Percentiles rank a stretch among this genome's conserved stretches.
phyloP scores from a whole-genome alignment of 2,329 filamentous ascomycete genomes.

The Parasarocladium wereldwijsianum region DNA sequence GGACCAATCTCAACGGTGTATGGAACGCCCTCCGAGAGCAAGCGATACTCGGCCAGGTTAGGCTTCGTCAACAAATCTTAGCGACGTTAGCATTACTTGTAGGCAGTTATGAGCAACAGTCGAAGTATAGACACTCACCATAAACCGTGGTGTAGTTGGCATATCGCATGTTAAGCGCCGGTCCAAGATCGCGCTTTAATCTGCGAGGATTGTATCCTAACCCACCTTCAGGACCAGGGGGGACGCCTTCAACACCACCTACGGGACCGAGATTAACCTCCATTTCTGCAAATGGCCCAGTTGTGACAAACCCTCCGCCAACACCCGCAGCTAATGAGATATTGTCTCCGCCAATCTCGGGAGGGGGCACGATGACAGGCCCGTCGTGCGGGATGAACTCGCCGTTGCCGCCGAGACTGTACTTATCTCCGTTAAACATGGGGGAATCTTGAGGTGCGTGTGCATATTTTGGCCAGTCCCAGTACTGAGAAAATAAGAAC shows the following conservation, averaged over 20 bases:
- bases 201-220: constrained; percentile 21
- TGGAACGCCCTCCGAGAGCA: constrained; percentile 18
- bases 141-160: constrained; percentile 15
- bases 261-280: constrained; percentile 19
- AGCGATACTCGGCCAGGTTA: constrained; percentile 19
- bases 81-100: background rate
- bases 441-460: constrained; percentile 28
- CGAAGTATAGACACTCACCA: constrained; percentile 2
- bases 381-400: constrained; percentile 17
- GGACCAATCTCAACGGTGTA: constrained; percentile 15
- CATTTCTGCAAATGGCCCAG: constrained; percentile 27
- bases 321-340: constrained; percentile 16
- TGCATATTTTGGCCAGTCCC: constrained; percentile 33
- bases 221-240: constrained; percentile 11
- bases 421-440: constrained; percentile 34
- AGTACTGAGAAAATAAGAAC: constrained; percentile 20
- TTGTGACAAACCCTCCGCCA: constrained; percentile 36
- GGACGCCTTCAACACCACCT: constrained; percentile 8
- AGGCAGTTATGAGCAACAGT: background rate
- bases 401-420: constrained; percentile 30
- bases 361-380: constrained; percentile 13
- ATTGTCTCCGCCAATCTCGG: constrained; percentile 11
- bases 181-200: constrained; percentile 15
- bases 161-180: constrained; percentile 15
- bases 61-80: constrained; percentile 15